Percentiles rank a stretch among this genome's conserved stretches.
Evolutionary conservation across 106 monocot genomes (phyloP).

Genomic region (Dendrobium huoshanense): DNA sequence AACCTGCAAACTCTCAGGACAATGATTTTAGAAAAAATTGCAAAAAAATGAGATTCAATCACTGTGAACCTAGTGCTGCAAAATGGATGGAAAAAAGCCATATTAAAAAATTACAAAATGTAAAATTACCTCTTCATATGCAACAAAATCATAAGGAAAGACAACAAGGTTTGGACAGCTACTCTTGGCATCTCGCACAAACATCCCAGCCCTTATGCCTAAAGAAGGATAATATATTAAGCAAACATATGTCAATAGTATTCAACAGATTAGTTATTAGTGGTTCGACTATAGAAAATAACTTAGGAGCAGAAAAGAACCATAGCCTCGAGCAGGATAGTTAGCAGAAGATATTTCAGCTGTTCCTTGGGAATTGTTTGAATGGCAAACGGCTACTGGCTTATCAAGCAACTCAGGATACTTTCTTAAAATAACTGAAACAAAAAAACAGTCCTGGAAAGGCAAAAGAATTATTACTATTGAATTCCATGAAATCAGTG

Average conservation of each 20-base stretch:
- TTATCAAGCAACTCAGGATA: constrained; percentile 65
- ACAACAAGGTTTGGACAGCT: constrained; percentile 76
- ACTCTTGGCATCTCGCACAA: constrained; percentile 89
- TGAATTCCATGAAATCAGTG: background rate
- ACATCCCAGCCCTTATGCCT: constrained; percentile 94
- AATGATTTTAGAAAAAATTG: constrained; percentile 6
- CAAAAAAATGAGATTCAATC: background rate
- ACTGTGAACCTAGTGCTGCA: background rate
- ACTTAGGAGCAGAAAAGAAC: constrained; percentile 19
- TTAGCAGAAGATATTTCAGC: constrained; percentile 99
- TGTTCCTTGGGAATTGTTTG: constrained; percentile 91
- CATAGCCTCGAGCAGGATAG: constrained; percentile 84
- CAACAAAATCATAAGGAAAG: constrained; percentile 85
- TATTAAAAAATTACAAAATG: constrained; percentile 4
- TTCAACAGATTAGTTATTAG: background rate
- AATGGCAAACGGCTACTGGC: constrained; percentile 93
- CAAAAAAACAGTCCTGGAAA: constrained; percentile 94
- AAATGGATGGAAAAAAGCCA: constrained; percentile 6
- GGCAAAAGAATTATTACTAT: background rate
- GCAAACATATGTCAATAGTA: background rate
- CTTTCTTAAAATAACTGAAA: constrained; percentile 78
- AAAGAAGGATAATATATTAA: constrained; percentile 7
- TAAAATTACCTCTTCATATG: constrained; percentile 77
- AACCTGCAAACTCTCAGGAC: constrained; percentile 49
- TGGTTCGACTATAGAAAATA: background rate